A percentile compares a stretch with the other conserved stretches of the same genome.
Conservation (phyloP, 2,329 filamentous ascomycete genomes). For the Eutypa lata region DNA sequence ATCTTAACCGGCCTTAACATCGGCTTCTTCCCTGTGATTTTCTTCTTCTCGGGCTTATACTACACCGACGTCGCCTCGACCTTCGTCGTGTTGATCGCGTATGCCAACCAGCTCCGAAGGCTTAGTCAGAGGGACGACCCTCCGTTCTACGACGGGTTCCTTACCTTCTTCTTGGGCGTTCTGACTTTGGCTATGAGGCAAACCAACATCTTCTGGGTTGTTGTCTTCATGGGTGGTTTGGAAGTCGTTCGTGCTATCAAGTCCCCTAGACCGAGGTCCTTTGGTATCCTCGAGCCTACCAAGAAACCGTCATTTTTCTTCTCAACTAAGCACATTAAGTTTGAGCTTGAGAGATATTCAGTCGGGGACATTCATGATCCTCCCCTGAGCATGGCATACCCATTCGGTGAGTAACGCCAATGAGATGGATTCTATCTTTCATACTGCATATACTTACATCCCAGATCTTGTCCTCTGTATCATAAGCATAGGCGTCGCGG, state of each 20-base stretch:
- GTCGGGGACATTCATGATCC: conserved; percentile 55
- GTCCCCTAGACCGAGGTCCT: conserved; percentile 34
- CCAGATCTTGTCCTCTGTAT: conserved; percentile 54
- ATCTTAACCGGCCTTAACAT: conserved; percentile 73
- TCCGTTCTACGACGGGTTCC: conserved; percentile 38
- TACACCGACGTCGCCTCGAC: conserved; percentile 92
- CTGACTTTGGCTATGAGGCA: conserved; percentile 76
- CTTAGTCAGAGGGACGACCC: conserved; percentile 28
- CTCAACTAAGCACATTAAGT: conserved; percentile 32
- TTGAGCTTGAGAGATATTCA: conserved; percentile 42
- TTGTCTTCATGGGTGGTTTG: conserved; percentile 67
- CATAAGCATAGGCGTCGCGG: conserved; percentile 62
- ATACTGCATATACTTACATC: not conserved
- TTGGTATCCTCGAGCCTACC: too few relatives aligned
- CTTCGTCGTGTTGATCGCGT: conserved; percentile 67
- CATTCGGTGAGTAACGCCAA: conserved; percentile 53
- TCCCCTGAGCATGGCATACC: conserved; percentile 41
- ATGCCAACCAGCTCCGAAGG: conserved; percentile 53
- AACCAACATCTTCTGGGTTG: conserved; percentile 96
- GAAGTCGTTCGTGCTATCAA: conserved; percentile 53
- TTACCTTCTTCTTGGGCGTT: conserved; percentile 56
- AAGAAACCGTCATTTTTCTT: conserved; percentile 26
- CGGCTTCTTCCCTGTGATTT: conserved; percentile 80
- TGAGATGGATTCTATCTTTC: too few relatives aligned
- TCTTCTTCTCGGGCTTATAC: conserved; percentile 94